phyloP scores from a whole-genome alignment of 2,329 filamentous ascomycete genomes.

The Penicillium sp. region DNA sequence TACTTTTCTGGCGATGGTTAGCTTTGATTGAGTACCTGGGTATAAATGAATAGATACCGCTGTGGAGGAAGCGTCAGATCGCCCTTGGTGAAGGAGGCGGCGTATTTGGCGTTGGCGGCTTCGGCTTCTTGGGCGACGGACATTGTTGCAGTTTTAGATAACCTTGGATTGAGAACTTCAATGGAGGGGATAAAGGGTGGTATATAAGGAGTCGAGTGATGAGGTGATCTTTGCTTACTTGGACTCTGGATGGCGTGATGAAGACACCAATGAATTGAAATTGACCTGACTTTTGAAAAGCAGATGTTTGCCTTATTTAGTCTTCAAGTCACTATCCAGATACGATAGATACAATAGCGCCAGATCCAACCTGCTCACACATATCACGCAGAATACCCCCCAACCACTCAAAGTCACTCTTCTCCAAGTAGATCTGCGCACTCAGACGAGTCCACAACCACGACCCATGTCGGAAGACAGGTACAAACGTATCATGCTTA shows the following conservation, averaged over 20 bases:
- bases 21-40: no score
- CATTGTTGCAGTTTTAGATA: slow-evolving; percentile 14
- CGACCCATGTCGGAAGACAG: slow-evolving; percentile 56
- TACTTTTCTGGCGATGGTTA: slow-evolving; percentile 14
- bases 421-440: slow-evolving; percentile 77
- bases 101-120: slow-evolving; percentile 55
- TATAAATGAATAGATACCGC: slow-evolving; percentile 40
- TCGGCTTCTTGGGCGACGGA: slow-evolving; percentile 47
- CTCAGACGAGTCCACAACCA: slow-evolving; percentile 68
- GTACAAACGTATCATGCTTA: slow-evolving; percentile 67
- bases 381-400: slow-evolving; percentile 56
- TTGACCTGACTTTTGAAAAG: neutral
- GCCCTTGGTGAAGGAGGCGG: slow-evolving; percentile 59
- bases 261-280: neutral
- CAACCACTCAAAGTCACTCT: slow-evolving; percentile 69
- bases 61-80: slow-evolving; percentile 63
- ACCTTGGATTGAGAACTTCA: slow-evolving; percentile 1
- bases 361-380: slow-evolving; percentile 45
- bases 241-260: slow-evolving; percentile 14
- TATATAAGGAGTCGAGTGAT: slow-evolving; percentile 11
- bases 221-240: slow-evolving; percentile 11
- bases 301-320: neutral
- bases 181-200: neutral
- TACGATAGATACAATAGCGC: neutral
- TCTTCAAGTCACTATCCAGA: neutral